These are phyloP conservation scores for Parasarocladium wereldwijsianum DNA, from an alignment of 2,329 filamentous ascomycete species.

Conservation along the genomic window DNA sequence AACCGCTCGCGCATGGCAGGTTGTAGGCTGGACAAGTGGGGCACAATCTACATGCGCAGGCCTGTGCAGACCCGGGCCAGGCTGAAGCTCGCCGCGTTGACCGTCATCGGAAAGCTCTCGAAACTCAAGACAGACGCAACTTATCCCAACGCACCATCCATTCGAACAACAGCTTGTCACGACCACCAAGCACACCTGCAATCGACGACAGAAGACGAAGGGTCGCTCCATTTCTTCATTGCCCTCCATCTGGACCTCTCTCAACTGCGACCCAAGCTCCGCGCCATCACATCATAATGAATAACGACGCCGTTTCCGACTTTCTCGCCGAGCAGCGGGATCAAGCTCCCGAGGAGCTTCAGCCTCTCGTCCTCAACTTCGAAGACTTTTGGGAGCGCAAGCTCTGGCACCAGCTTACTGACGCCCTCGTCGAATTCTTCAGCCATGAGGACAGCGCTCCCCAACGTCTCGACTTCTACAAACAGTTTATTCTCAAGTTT, in stretches of 20 bases:
- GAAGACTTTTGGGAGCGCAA: conserved; percentile 98
- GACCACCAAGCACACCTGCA: no score
- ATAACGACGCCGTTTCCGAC: conserved; percentile 74
- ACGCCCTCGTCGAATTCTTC: conserved; percentile 80
- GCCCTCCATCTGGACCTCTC: no score
- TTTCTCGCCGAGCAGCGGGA: conserved; percentile 88
- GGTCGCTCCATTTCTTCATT: no score
- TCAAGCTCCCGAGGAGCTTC: conserved; percentile 71
- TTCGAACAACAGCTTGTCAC: no score
- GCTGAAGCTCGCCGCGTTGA: conserved; percentile 5
- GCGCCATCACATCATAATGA: conserved; percentile 39
- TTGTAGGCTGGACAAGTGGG: no score
- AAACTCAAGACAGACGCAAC: no score
- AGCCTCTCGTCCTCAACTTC: conserved; percentile 77
- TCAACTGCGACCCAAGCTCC: no score
- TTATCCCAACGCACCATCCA: no score
- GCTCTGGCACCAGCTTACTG: conserved; percentile 97
- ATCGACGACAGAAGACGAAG: no score
- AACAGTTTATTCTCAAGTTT: conserved; percentile 89
- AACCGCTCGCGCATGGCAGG: neutral
- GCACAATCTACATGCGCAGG: no score
- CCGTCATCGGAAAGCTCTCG: conserved; percentile 4
- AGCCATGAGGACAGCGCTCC: conserved; percentile 63
- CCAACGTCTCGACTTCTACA: conserved; percentile 82
- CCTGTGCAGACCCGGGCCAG: no score